These are phyloP conservation scores for Leccinum pellstonianum DNA, from an alignment of 768 basidiomycete species.

Conservation along the genomic window DNA sequence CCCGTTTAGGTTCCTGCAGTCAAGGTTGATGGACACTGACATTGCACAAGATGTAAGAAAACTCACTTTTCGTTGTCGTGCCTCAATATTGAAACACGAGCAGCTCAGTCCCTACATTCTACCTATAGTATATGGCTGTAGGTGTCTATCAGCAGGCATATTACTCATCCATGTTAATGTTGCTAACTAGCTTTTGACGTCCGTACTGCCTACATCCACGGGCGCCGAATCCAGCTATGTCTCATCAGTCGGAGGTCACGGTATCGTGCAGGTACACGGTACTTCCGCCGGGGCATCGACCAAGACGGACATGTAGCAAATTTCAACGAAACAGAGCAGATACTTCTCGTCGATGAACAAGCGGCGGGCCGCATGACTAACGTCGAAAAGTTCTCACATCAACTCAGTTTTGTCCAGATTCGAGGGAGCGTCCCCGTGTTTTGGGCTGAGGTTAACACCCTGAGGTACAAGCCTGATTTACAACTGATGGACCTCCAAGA, in stretches of 20 bases:
- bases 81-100: slow-evolving; percentile 12
- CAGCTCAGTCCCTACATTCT: slow-evolving; percentile 89
- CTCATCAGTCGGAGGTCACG: slow-evolving; percentile 94
- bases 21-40: slow-evolving; percentile 56
- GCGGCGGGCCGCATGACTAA: slow-evolving; percentile 40
- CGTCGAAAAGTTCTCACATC: slow-evolving; percentile 50
- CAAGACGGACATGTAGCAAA: slow-evolving; percentile 88
- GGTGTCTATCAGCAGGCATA: slow-evolving; percentile 35
- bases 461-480: slow-evolving; percentile 94
- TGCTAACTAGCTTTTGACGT: slow-evolving; percentile 74
- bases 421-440: slow-evolving; percentile 92
- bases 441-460: slow-evolving; percentile 95
- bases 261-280: slow-evolving; percentile 93
- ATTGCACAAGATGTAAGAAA: slow-evolving; percentile 63
- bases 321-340: slow-evolving; percentile 97
- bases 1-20: slow-evolving; percentile 48
- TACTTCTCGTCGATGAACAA: slow-evolving; percentile 72
- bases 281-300: slow-evolving; percentile 94
- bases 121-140: slow-evolving; percentile 93
- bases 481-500: slow-evolving; percentile 92
- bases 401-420: slow-evolving; percentile 89
- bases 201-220: slow-evolving; percentile 70
- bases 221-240: slow-evolving; percentile 75
- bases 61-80: background rate
- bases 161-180: slow-evolving; percentile 1